Percentiles rank a stretch among this genome's conserved stretches.
phyloP scores from a whole-genome alignment of 495 filamentous ascomycete genomes.

The Aspergillus conjunctus region DNA sequence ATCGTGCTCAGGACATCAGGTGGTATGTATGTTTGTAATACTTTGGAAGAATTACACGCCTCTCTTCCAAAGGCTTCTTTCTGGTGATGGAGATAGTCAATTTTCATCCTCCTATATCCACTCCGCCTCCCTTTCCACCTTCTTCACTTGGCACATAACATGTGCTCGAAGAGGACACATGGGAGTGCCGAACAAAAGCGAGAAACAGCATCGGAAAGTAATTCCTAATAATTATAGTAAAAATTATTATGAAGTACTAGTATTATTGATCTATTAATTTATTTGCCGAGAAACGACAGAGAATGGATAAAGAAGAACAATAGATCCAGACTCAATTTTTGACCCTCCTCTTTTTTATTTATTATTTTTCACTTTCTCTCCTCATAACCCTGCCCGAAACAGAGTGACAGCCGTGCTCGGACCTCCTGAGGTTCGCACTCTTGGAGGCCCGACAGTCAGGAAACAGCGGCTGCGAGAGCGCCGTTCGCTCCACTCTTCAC shows the following conservation, averaged over 20 bases:
- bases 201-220: background rate
- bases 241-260: too few relatives aligned
- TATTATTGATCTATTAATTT: too few relatives aligned
- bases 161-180: slow-evolving; percentile 4
- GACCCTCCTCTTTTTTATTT: background rate
- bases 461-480: slow-evolving; percentile 43
- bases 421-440: slow-evolving; percentile 32
- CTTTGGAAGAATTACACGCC: too few relatives aligned
- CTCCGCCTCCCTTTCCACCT: background rate
- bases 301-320: background rate
- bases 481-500: slow-evolving; percentile 44
- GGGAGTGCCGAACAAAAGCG: background rate
- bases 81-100: background rate
- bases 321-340: slow-evolving; percentile 1
- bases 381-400: slow-evolving; percentile 1
- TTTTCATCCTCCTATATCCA: too few relatives aligned
- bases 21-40: too few relatives aligned
- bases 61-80: too few relatives aligned
- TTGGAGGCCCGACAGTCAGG: slow-evolving; percentile 45
- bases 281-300: background rate
- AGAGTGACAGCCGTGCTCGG: slow-evolving; percentile 28
- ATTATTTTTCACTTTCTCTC: slow-evolving; percentile 9
- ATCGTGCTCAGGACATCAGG: too few relatives aligned
- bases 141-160: background rate
- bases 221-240: slow-evolving; percentile 3